Evolutionary conservation across 306 rosid species (phyloP), one percentile per base, ranked within the genome.

Genomic region (Fragaria ananassa): DNA sequence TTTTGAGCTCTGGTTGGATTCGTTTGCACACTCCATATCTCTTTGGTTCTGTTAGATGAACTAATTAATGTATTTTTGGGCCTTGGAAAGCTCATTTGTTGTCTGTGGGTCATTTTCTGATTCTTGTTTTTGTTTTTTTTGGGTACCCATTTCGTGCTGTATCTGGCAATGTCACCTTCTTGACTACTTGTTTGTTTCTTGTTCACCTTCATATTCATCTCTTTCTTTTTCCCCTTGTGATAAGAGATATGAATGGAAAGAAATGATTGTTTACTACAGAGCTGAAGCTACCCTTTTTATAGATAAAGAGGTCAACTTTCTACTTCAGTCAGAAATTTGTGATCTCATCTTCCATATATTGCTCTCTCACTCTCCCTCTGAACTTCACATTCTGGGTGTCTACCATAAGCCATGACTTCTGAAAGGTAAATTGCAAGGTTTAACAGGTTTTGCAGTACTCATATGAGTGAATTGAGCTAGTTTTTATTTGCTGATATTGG

Each of bases 161-260:
- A 19, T n/a, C 71, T 5, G 62, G 72, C 79, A 80, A 69, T 80
- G 83, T 70, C 76, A 50, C 68, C 73, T 45, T 68, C 50, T 60
- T 75, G 76, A 80, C 83, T 42, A n/a, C 63, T 70, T 50, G 46
- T 61, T 50, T 58, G 61, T 57, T 74, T 74, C 75, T 67, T 56
- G 75, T 57, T 54, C 37, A 4, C 25, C 66, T 68, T 61, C 56
- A 1, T 65, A 0, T 65, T 66, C 54, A 21, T 27, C 13, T 62
- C 46, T 17, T 53, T 19, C 49, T 60, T 23, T 67, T 31, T 44
- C 23, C 45, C 12, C 42, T 11, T 34, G 14, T 8, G 21, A 5
- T 51, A 56, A 15, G 74, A 61, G 45, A 61, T 60, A 46, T 56
- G 21, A 70, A 27, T 2, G 21, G 67, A 29, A 31, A 29, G 42